Evolutionary conservation across 345 rosid genomes (phyloP), one percentile per base, ranked within the genome.

Genomic region (Salix purpurea): DNA sequence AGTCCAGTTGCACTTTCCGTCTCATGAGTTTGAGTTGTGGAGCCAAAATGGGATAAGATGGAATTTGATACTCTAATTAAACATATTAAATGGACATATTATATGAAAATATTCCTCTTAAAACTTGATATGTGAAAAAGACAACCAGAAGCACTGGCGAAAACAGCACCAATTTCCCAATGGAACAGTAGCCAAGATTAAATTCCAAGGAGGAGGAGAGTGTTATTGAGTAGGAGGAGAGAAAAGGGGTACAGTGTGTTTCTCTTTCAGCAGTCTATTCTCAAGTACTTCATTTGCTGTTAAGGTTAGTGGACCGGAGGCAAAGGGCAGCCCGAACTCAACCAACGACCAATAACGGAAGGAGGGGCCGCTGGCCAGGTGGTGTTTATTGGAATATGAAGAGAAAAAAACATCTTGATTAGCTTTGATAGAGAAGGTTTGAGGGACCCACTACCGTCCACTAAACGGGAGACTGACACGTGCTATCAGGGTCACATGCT

Each of bases 261-360:
- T 16, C 7, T 16, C 58, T 67, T 76, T 64, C 48, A n/a, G 13
- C 15, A n/a, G 8, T 36, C 6, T 54, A 32, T 30, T 54, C 56
- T 16, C 76, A 37, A 64, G 76, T 52, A 60, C n/a, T 54, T 77
- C 78, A n/a, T 52, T 78, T 67, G 75, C 68, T 28, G 77, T 24
- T 42, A 24, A 65, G 79, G 60, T 64, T 44, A 15, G 65, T 72
- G 76, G 78, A 40, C 24, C 28, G 16, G 9, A 70, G 65, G 42
- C 73, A 62, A 42, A 64, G 46, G 84, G 72, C 83, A 77, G 67
- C 28, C 75, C 37, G 26, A 60, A 76, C 62, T 67, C 74, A 81
- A 80, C 80, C 79, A 76, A 73, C 83, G 72, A 72, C 75, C 72
- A 65, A 13, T 71, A 77, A 78, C 79, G 48, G 83, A 69, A 48